phyloP scores from a whole-genome alignment of 129 eudicot genomes.

The Flaveria sonorensis region DNA sequence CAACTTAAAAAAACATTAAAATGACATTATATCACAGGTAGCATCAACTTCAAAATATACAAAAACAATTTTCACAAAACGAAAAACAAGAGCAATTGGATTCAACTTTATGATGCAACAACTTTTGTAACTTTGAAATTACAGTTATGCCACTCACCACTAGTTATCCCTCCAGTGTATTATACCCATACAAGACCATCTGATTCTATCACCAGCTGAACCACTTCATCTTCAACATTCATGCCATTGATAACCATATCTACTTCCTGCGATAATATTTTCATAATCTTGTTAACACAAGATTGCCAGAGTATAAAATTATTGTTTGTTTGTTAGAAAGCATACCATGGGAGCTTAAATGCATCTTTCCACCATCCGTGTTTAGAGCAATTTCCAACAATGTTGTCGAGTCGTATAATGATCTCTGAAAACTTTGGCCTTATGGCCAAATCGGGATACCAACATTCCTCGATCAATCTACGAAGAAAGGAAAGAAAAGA shows the following conservation, averaged over 20 bases:
- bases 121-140: conserved; percentile 10
- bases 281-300: conserved; percentile 15
- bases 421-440: conserved; percentile 86
- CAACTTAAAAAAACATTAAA: background rate
- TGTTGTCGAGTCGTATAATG: conserved; percentile 70
- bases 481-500: background rate
- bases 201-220: conserved; percentile 19
- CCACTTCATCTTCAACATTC: conserved; percentile 22
- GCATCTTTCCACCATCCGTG: conserved; percentile 98
- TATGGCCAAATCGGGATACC: conserved; percentile 54
- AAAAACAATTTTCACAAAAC: conserved; percentile 24
- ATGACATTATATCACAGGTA: conserved; percentile 14
- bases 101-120: conserved; percentile 27
- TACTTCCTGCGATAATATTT: conserved; percentile 32
- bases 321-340: conserved; percentile 2
- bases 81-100: conserved; percentile 17
- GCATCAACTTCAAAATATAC: conserved; percentile 16
- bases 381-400: conserved; percentile 66
- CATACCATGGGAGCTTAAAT: conserved; percentile 93
- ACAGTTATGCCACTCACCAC: conserved; percentile 7
- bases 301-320: background rate
- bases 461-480: conserved; percentile 93
- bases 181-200: conserved; percentile 8
- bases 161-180: conserved; percentile 3
- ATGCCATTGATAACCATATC: background rate